These are phyloP conservation scores for Lumnitzera littorea DNA, from an alignment of 345 rosid genomes.

Conservation along the genomic window DNA sequence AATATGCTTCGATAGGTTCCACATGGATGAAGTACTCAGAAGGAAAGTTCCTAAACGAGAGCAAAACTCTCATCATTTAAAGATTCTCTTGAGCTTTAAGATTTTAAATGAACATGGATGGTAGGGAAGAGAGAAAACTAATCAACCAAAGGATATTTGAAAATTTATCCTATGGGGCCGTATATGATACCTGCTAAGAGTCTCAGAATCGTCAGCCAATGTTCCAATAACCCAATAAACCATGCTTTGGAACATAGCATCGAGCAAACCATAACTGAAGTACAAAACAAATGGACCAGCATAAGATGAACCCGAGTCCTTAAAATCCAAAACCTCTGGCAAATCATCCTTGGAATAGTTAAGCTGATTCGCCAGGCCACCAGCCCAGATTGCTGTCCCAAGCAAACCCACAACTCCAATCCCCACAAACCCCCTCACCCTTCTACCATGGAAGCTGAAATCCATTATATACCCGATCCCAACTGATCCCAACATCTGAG, in stretches of 20 bases:
- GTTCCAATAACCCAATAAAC: constrained; percentile 96
- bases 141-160: neutral
- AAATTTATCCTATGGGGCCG: too few species aligned
- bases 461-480: constrained; percentile 71
- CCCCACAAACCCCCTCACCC: constrained; percentile 67
- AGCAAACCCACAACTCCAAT: constrained; percentile 47
- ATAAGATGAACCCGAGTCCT: constrained; percentile 47
- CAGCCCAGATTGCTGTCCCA: constrained; percentile 74
- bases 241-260: constrained; percentile 86
- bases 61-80: too few species aligned
- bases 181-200: constrained; percentile 56
- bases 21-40: too few species aligned
- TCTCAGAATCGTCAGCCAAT: constrained; percentile 75
- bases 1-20: neutral
- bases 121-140: neutral
- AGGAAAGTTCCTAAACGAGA: too few species aligned
- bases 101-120: too few species aligned
- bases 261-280: constrained; percentile 74
- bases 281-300: constrained; percentile 74
- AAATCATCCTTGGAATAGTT: constrained; percentile 25
- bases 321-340: constrained; percentile 56
- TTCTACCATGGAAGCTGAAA: constrained; percentile 64
- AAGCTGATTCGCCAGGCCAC: constrained; percentile 72
- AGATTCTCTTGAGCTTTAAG: too few species aligned
- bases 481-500: constrained; percentile 75